phyloP scores from a whole-genome alignment of 2,329 filamentous ascomycete species.

The Fusarium poae region DNA sequence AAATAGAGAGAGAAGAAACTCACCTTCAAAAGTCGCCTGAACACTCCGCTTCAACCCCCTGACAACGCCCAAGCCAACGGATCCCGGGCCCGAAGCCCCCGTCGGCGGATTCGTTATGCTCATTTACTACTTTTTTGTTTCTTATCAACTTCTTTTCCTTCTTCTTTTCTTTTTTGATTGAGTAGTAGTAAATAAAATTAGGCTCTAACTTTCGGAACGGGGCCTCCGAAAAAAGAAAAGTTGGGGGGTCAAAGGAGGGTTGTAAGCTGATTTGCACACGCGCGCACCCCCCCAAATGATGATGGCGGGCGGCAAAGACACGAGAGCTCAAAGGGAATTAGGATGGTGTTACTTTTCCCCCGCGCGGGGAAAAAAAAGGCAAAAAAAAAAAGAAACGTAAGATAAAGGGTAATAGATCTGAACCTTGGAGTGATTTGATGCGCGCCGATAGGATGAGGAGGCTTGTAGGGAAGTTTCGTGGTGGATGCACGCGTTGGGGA shows the following conservation, averaged over 20 bases:
- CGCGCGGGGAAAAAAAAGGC: neutral
- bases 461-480: neutral
- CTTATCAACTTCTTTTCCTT: neutral
- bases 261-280: conserved; percentile 30
- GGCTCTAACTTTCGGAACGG: conserved; percentile 16
- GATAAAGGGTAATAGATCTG: conserved; percentile 5
- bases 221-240: conserved; percentile 26
- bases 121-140: conserved; percentile 54
- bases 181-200: neutral
- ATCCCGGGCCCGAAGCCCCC: conserved; percentile 63
- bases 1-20: conserved; percentile 38
- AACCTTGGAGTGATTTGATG: neutral
- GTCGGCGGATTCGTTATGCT: conserved; percentile 68
- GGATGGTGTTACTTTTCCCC: neutral
- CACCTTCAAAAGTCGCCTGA: conserved; percentile 73
- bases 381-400: neutral
- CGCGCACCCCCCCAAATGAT: neutral
- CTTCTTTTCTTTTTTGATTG: neutral
- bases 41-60: conserved; percentile 67
- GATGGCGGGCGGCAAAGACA: conserved; percentile 1
- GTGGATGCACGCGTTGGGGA: neutral
- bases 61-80: conserved; percentile 57
- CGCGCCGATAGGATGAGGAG: conserved; percentile 21
- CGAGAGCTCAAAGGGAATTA: neutral
- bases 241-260: too few species aligned